Conservation (phyloP, 1,139 yeast species). For the Protomyces gravidus region DNA sequence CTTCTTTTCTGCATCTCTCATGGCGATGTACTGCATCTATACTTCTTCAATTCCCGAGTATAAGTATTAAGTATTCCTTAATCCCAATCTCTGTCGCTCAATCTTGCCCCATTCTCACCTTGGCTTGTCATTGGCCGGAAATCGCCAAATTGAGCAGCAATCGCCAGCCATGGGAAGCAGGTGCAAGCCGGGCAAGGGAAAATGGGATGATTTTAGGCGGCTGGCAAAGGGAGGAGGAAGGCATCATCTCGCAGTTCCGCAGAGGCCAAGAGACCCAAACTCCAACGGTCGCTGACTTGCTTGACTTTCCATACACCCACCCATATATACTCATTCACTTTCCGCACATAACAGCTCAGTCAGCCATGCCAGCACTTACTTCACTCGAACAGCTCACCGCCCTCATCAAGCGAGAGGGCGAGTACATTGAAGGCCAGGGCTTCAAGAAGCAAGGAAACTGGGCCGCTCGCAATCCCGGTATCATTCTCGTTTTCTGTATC, state of each 20-base stretch:
- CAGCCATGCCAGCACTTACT: not conserved
- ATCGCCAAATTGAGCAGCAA: too few relatives aligned
- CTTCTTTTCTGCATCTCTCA: too few relatives aligned
- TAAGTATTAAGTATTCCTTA: not conserved
- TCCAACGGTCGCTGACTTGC: not conserved
- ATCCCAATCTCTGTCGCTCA: not conserved
- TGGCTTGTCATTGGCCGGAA: too few relatives aligned
- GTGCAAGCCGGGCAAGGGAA: not conserved
- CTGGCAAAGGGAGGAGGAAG: not conserved
- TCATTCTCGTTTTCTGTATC: constrained; percentile 25
- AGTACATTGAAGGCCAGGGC: not conserved
- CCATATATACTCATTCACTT: not conserved
- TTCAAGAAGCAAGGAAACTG: constrained; percentile 2
- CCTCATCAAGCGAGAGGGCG: constrained; percentile 1
- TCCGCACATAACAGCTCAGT: not conserved
- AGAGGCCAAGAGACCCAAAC: too few relatives aligned
- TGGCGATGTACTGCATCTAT: not conserved
- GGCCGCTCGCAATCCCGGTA: constrained; percentile 11
- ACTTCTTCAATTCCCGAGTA: not conserved
- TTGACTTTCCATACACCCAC: not conserved
- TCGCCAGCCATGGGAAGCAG: not conserved
- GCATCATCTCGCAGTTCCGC: not conserved
- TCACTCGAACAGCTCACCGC: not conserved
- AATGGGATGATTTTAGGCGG: not conserved
- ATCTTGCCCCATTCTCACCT: not conserved